phyloP scores from a whole-genome alignment of 805 yeast species.

The Hanseniaspora lachancei region DNA sequence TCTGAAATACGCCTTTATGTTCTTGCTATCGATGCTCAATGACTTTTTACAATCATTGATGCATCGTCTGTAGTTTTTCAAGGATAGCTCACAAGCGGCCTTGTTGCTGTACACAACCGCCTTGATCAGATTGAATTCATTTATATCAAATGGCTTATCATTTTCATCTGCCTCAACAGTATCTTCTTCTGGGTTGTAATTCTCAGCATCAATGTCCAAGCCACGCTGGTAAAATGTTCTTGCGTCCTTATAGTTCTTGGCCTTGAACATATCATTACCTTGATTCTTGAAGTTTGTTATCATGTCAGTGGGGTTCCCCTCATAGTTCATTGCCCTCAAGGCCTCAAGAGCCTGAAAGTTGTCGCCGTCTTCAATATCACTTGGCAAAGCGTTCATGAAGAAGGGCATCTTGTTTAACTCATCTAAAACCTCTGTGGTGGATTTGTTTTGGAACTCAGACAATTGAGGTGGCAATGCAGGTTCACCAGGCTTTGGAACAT shows the following conservation, averaged over 20 bases:
- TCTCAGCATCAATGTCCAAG: constrained; percentile 39
- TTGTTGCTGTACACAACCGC: constrained; percentile 50
- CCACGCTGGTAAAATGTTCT: constrained; percentile 70
- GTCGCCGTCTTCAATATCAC: constrained; percentile 58
- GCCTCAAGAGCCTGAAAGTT: constrained; percentile 73
- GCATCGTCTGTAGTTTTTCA: constrained; percentile 72
- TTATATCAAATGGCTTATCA: constrained; percentile 33
- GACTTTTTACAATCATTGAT: constrained; percentile 75
- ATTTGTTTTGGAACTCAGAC: constrained; percentile 44
- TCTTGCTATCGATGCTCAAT: constrained; percentile 49
- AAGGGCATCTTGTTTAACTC: constrained; percentile 80
- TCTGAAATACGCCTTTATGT: constrained; percentile 73
- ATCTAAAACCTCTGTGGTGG: constrained; percentile 60
- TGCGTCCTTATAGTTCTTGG: constrained; percentile 62
- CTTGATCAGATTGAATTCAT: constrained; percentile 21
- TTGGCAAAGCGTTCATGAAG: constrained; percentile 81
- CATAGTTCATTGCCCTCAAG: constrained; percentile 77
- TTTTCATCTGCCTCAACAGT: constrained; percentile 30
- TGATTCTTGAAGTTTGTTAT: constrained; percentile 83
- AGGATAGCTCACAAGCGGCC: constrained; percentile 82
- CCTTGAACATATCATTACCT: constrained; percentile 77
- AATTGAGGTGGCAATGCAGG: constrained; percentile 76
- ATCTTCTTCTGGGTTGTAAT: constrained; percentile 25
- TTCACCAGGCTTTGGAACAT: constrained; percentile 41
- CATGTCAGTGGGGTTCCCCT: constrained; percentile 87